These are phyloP conservation scores for Gigaspora rosea DNA, from an alignment of 192 early-diverging fungal species.

Conservation along the genomic window DNA sequence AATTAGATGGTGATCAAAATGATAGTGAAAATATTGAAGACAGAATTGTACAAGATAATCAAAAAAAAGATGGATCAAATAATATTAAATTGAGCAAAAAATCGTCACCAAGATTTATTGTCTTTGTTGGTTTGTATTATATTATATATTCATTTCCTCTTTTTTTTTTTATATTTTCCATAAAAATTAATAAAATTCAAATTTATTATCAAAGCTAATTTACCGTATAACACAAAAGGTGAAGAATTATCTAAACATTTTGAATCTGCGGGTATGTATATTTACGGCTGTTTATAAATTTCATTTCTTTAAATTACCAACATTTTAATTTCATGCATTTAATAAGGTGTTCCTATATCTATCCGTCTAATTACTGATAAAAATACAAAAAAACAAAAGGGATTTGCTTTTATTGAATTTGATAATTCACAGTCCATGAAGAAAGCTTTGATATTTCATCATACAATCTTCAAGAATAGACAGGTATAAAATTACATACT, in stretches of 20 bases:
- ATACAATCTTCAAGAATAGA: slow-evolving; percentile 8
- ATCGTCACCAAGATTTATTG: slow-evolving; percentile 44
- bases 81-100: too few species aligned
- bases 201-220: slow-evolving; percentile 45
- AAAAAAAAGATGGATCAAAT: too few species aligned
- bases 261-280: slow-evolving; percentile 49
- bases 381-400: slow-evolving; percentile 67
- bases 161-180: neutral
- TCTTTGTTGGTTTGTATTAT: slow-evolving; percentile 55
- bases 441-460: slow-evolving; percentile 30
- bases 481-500: neutral
- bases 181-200: neutral
- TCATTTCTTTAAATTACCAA: neutral
- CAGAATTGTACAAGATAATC: too few species aligned
- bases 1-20: too few species aligned
- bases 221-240: slow-evolving; percentile 64
- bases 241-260: slow-evolving; percentile 64
- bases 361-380: slow-evolving; percentile 71
- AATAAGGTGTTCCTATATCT: slow-evolving; percentile 49
- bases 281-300: neutral
- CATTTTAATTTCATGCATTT: neutral
- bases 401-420: slow-evolving; percentile 76
- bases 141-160: neutral
- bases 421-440: slow-evolving; percentile 52
- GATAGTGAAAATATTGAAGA: too few species aligned